A percentile compares a stretch with the other conserved stretches of the same genome.
These are phyloP conservation scores for Naganishia onofrii DNA, from an alignment of 768 basidiomycete species.

Conservation along the genomic window DNA sequence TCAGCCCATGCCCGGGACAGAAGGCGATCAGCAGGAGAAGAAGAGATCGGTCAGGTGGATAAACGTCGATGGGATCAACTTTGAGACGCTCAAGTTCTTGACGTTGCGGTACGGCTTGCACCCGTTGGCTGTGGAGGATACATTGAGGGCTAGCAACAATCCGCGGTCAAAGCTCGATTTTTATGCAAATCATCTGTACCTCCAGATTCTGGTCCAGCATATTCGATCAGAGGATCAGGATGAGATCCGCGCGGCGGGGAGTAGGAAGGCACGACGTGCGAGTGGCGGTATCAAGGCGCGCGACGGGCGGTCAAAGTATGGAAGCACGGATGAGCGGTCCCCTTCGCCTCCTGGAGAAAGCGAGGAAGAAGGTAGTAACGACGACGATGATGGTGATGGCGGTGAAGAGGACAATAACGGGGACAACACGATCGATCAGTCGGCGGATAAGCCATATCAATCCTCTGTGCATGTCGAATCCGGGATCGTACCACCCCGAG, in stretches of 20 bases:
- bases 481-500: background rate
- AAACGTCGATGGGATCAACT: conserved; percentile 44
- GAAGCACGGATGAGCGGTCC: background rate
- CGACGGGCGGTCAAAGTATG: background rate
- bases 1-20: background rate
- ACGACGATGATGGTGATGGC: background rate
- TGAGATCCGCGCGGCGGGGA: conserved; percentile 10
- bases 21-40: conserved; percentile 32
- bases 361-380: background rate
- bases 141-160: conserved; percentile 45
- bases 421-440: background rate
- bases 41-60: conserved; percentile 48
- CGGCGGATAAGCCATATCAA: conserved; percentile 6
- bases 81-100: conserved; percentile 48
- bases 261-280: background rate
- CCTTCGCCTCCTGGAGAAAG: background rate
- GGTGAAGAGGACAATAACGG: background rate
- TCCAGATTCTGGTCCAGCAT: conserved; percentile 48
- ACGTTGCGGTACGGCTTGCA: conserved; percentile 47
- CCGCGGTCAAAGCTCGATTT: conserved; percentile 51
- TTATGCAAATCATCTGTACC: conserved; percentile 50
- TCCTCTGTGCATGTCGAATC: conserved; percentile 21
- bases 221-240: conserved; percentile 37
- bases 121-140: conserved; percentile 50
- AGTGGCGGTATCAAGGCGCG: background rate